phyloP scores from a whole-genome alignment of 2,329 filamentous ascomycete species.

The Fusarium compactum region DNA sequence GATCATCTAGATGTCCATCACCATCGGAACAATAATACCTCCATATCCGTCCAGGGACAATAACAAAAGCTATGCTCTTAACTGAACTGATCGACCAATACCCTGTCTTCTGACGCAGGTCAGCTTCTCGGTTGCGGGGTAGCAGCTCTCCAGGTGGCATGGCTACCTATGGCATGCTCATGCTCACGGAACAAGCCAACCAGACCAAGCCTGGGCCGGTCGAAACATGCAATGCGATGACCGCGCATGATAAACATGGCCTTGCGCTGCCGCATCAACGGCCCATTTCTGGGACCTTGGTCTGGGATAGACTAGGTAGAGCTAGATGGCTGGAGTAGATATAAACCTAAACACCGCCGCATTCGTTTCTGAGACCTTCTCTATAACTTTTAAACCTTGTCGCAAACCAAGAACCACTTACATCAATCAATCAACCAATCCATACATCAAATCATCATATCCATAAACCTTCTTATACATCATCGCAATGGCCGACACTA shows the following conservation, averaged over 20 bases:
- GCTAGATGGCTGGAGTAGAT: constrained; percentile 25
- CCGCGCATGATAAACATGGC: constrained; percentile 39
- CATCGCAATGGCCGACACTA: constrained; percentile 47
- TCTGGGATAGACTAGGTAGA: not conserved
- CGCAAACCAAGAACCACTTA: constrained; percentile 14
- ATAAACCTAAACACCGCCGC: constrained; percentile 41
- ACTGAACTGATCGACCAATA: constrained; percentile 38
- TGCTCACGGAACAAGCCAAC: constrained; percentile 26
- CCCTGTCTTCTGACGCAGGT: constrained; percentile 43
- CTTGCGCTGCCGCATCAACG: constrained; percentile 47
- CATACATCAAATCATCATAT: not conserved
- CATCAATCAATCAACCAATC: constrained; percentile 8
- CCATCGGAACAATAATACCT: constrained; percentile 14
- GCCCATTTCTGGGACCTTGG: constrained; percentile 43
- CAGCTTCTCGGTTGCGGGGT: constrained; percentile 46
- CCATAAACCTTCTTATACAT: constrained; percentile 1
- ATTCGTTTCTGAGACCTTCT: constrained; percentile 29
- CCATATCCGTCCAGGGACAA: constrained; percentile 25
- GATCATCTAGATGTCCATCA: constrained; percentile 8
- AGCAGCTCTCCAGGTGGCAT: constrained; percentile 37
- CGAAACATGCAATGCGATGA: constrained; percentile 38
- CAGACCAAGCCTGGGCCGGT: constrained; percentile 11
- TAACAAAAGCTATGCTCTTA: constrained; percentile 2
- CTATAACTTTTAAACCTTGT: constrained; percentile 4
- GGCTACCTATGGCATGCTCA: constrained; percentile 16